Evolutionary conservation across 306 rosid species (phyloP).

Genomic region (Cotoneaster glaucophyllus): DNA sequence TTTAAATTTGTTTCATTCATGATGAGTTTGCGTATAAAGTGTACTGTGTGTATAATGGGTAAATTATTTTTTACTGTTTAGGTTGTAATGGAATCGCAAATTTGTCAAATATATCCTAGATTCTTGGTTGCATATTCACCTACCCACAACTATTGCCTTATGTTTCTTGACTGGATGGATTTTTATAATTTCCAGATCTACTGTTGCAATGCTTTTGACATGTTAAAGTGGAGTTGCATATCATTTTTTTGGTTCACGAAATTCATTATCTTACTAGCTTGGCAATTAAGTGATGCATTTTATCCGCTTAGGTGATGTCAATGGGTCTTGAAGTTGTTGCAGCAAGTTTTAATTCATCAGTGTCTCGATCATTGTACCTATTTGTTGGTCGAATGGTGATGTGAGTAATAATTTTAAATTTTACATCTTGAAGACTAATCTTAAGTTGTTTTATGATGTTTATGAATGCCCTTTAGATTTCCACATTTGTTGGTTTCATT

Average conservation of each 20-base stretch:
- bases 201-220: slow-evolving; percentile 68
- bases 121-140: slow-evolving; percentile 10
- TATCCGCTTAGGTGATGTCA: slow-evolving; percentile 47
- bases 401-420: slow-evolving; percentile 46
- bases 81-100: slow-evolving; percentile 45
- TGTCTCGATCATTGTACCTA: slow-evolving; percentile 48
- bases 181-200: slow-evolving; percentile 44
- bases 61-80: too few species aligned
- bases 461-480: not conserved
- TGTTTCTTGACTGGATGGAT: slow-evolving; percentile 18
- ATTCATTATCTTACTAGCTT: not conserved
- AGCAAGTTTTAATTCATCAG: slow-evolving; percentile 49
- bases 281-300: slow-evolving; percentile 3
- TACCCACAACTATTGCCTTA: slow-evolving; percentile 4
- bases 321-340: slow-evolving; percentile 70
- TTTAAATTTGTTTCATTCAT: too few species aligned
- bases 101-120: slow-evolving; percentile 48
- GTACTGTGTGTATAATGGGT: too few species aligned
- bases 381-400: slow-evolving; percentile 86
- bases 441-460: not conserved
- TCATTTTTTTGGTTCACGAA: not conserved
- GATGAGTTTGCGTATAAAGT: too few species aligned
- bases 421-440: slow-evolving; percentile 7
- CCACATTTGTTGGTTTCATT: too few species aligned
- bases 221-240: slow-evolving; percentile 48